phyloP scores from a whole-genome alignment of 1,284 basidiomycete genomes.

The Leucoagaricus sp. region DNA sequence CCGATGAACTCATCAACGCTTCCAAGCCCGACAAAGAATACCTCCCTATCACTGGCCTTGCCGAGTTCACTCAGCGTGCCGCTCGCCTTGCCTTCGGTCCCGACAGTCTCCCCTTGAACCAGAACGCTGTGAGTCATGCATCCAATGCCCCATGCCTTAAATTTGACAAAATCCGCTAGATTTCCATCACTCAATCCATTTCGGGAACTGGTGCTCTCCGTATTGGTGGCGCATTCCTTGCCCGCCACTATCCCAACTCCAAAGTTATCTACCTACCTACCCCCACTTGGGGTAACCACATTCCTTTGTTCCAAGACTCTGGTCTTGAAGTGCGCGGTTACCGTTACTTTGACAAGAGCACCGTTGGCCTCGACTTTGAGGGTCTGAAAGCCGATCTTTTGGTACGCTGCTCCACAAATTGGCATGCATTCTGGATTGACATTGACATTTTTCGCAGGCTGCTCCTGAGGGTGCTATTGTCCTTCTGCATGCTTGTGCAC shows the following conservation, averaged over 20 bases:
- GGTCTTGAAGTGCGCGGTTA: conserved; percentile 93
- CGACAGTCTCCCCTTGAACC: conserved; percentile 74
- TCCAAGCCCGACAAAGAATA: conserved; percentile 94
- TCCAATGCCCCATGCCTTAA: conserved; percentile 5
- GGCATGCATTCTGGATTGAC: background rate
- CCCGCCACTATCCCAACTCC: conserved; percentile 84
- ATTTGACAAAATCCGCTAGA: conserved; percentile 43
- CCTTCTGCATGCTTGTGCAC: conserved; percentile 90
- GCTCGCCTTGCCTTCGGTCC: conserved; percentile 91
- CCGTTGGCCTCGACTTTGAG: conserved; percentile 91
- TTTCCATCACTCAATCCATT: conserved; percentile 94
- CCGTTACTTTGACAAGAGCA: conserved; percentile 94
- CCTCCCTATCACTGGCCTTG: conserved; percentile 92
- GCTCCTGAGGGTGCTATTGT: conserved; percentile 82
- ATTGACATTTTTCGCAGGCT: conserved; percentile 43
- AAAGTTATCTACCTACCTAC: conserved; percentile 93
- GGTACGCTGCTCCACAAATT: conserved; percentile 41
- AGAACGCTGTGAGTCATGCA: conserved; percentile 64
- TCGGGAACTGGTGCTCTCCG: conserved; percentile 98
- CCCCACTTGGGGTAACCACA: conserved; percentile 99
- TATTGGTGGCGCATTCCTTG: conserved; percentile 94
- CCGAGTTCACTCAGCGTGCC: conserved; percentile 88
- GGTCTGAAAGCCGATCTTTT: conserved; percentile 88
- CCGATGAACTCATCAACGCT: conserved; percentile 75
- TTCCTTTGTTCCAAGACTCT: conserved; percentile 84